Conservation (phyloP, 83 land plant genomes). For the Picea mariana region DNA sequence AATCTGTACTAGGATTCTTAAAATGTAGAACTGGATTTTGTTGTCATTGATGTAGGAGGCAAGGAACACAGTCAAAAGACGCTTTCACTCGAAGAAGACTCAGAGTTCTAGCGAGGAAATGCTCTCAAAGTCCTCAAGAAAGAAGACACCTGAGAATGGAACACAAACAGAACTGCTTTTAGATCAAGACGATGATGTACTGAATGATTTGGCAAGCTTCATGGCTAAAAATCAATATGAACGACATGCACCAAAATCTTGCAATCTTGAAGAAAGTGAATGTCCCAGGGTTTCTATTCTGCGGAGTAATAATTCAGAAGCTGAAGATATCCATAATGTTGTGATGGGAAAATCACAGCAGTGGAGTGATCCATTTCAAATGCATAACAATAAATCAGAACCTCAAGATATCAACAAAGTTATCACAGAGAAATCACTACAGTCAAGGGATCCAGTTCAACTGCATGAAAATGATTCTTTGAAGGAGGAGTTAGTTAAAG, state of each 20-base stretch:
- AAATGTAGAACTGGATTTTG: not conserved
- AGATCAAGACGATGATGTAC: slow-evolving; percentile 2
- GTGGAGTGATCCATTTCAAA: too few relatives aligned
- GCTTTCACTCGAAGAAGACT: not conserved
- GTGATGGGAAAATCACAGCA: not conserved
- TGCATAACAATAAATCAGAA: too few relatives aligned
- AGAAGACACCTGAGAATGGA: not conserved
- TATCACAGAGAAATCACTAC: too few relatives aligned
- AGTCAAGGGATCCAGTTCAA: not conserved
- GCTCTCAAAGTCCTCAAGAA: not conserved
- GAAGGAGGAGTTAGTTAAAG: slow-evolving; percentile 8
- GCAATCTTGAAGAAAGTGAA: not conserved
- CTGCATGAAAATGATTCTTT: not conserved
- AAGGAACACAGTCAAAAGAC: not conserved
- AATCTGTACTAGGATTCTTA: not conserved
- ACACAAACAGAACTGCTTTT: not conserved
- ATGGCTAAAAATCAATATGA: slow-evolving; percentile 9
- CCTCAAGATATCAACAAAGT: too few relatives aligned
- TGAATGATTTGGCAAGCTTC: slow-evolving; percentile 7
- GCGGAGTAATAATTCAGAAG: not conserved
- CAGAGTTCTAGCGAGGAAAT: not conserved
- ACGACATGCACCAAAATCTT: not conserved
- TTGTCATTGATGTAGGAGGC: slow-evolving; percentile 8
- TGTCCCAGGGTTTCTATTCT: not conserved
- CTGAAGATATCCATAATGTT: not conserved